phyloP scores from a whole-genome alignment of 2,329 filamentous ascomycete genomes.

The Xylaria hypoxylon region DNA sequence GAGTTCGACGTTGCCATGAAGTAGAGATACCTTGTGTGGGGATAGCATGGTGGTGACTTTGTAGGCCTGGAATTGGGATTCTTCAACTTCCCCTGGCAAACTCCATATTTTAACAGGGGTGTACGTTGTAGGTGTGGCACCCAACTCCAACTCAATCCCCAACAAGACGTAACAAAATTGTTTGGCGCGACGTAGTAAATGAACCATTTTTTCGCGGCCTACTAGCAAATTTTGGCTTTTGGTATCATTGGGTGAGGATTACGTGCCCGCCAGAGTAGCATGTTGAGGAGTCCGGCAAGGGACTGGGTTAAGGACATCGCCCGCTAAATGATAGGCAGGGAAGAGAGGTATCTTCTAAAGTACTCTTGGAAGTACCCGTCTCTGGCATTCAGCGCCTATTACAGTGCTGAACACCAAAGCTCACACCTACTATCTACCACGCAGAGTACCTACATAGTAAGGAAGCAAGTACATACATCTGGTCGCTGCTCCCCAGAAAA shows the following conservation, averaged over 20 bases:
- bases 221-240: constrained; percentile 26
- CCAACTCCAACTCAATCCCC: constrained; percentile 59
- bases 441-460: constrained; percentile 3
- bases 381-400: neutral
- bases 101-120: constrained; percentile 20
- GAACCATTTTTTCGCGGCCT: constrained; percentile 17
- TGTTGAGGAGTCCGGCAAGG: constrained; percentile 31
- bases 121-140: constrained; percentile 45
- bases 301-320: constrained; percentile 7
- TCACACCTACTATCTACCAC: constrained; percentile 4
- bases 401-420: neutral
- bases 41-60: neutral
- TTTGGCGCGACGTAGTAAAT: constrained; percentile 45
- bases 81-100: constrained; percentile 6
- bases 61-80: constrained; percentile 12
- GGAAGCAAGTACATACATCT: constrained; percentile 11
- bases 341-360: neutral
- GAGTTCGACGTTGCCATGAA: neutral
- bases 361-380: neutral
- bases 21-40: constrained; percentile 23
- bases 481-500: constrained; percentile 24
- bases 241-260: constrained; percentile 18
- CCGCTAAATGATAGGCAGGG: constrained; percentile 4
- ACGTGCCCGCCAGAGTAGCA: constrained; percentile 17
- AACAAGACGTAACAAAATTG: constrained; percentile 51